Base-by-base conservation (phyloP, 352 stramenopile genomes). In the Globisporangium viniferum region DNA sequence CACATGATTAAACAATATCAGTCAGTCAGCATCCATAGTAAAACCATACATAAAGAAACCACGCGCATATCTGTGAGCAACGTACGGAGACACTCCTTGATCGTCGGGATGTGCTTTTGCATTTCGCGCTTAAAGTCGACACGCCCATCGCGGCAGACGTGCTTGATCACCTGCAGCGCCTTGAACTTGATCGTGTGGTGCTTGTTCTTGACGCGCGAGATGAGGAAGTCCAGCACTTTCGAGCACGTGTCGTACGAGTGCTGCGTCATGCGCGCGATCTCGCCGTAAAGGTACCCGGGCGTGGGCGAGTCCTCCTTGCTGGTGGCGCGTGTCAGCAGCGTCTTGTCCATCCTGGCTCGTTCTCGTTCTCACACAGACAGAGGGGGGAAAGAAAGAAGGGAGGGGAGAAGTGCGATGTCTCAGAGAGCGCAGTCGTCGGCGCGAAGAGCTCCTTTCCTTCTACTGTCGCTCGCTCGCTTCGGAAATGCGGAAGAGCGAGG, bases 151-250 rank as follows among this genome's bases (percentile, higher is more conserved):
- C 90, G 86, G 63, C 91, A 97, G 49, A 97, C 88, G 72, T 97
- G 89, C 75, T 98, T 98, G 74, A 97, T 97, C 39, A 98, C 91
- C 69, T 97, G 85, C 35, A 98, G 82, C 59, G 87, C 91, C 80
- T 99, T 99, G 73, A 83, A 94, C 78, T 98, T 98, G 72, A 98
- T 82, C 70, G 97, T 98, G 73, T 95, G 88, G 77, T 99, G 97
- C 74, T 97, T 97, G 74, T 98, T 98, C 76, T 94, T 90, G 59
- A 98, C 85, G 65, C 94, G 90, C 41, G 80, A 84, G 56, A 97
- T 91, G 54, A 99, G 82, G 73, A 94, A 98, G 33, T 95, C 88
- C 69, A 87, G 84, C 62, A 97, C 88, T 66, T 97, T 95, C 55
- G 80, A 74, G 79, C 83, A 96, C 68, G 86, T 97, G 66, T 97